These are phyloP conservation scores for Solanum lignicaule DNA, from an alignment of 257 asterid species.

Conservation along the genomic window DNA sequence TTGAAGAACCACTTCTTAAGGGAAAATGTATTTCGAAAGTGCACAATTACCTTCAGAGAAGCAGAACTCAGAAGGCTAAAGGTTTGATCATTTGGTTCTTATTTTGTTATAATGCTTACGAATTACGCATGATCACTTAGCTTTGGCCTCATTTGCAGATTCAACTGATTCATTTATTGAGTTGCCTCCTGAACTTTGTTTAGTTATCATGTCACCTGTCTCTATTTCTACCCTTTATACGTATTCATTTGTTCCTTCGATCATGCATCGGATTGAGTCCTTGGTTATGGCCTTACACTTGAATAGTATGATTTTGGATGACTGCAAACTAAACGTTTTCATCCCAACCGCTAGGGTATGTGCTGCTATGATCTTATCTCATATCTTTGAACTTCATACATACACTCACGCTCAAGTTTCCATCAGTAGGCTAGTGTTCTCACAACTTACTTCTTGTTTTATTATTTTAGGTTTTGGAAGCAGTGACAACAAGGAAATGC, in stretches of 20 bases:
- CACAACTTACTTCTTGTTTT: not conserved
- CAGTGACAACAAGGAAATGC: constrained; percentile 69
- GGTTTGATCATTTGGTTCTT: constrained; percentile 22
- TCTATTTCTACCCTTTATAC: constrained; percentile 44
- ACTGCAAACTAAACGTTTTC: constrained; percentile 25
- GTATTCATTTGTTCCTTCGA: constrained; percentile 51
- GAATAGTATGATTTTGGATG: constrained; percentile 33
- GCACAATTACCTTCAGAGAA: constrained; percentile 46
- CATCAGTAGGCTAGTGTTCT: not conserved
- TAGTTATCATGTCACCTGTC: constrained; percentile 52
- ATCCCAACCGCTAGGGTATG: constrained; percentile 47
- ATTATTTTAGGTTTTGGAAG: constrained; percentile 60
- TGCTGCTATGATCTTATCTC: not conserved
- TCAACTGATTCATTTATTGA: constrained; percentile 29
- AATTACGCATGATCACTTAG: not conserved
- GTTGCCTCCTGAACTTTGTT: constrained; percentile 78
- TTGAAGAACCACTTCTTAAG: constrained; percentile 38
- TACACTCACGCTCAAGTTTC: not conserved
- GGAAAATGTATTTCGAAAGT: constrained; percentile 33
- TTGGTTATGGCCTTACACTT: constrained; percentile 52
- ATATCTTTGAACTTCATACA: not conserved
- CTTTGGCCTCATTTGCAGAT: constrained; percentile 25
- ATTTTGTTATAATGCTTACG: not conserved
- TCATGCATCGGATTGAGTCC: constrained; percentile 80
- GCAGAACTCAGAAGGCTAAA: constrained; percentile 25